A percentile compares a stretch with the other conserved stretches of the same genome.
These are phyloP conservation scores for Pichia inconspicua DNA, from an alignment of 1,139 yeast species.

Conservation along the genomic window DNA sequence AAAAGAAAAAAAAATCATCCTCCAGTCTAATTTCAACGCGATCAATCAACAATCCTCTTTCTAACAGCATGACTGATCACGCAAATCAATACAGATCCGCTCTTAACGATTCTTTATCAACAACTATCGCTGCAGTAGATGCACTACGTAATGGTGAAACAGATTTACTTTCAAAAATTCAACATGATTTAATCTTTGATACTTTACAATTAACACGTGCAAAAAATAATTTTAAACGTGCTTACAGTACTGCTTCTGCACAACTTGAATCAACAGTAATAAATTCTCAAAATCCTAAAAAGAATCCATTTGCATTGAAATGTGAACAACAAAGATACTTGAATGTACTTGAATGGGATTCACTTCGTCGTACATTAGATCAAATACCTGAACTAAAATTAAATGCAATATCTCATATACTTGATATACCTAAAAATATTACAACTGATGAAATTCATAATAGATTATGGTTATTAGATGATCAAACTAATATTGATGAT, in stretches of 20 bases:
- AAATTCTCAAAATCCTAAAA: conserved; percentile 16
- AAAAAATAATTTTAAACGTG: conserved; percentile 19
- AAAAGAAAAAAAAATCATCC: too few species aligned
- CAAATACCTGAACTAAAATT: conserved; percentile 19
- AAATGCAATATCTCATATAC: conserved; percentile 14
- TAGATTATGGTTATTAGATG: neutral
- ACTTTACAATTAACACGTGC: conserved; percentile 15
- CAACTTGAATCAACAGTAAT: conserved; percentile 12
- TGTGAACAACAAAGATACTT: conserved; percentile 18
- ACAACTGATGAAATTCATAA: conserved; percentile 7
- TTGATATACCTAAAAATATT: neutral
- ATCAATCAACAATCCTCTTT: too few species aligned
- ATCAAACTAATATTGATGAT: neutral
- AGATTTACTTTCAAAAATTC: conserved; percentile 9
- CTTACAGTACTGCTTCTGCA: conserved; percentile 13
- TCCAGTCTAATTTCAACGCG: too few species aligned
- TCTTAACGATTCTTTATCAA: too few species aligned
- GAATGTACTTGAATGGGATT: conserved; percentile 14
- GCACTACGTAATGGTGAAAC: neutral
- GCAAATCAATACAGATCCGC: too few species aligned
- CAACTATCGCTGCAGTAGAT: too few species aligned
- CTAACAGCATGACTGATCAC: too few species aligned
- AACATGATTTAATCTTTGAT: conserved; percentile 17
- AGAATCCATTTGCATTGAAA: conserved; percentile 15
- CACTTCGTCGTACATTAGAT: conserved; percentile 13